These are phyloP conservation scores for Fusarium subtropicale DNA, from an alignment of 2,329 filamentous ascomycete genomes.

Conservation along the genomic window DNA sequence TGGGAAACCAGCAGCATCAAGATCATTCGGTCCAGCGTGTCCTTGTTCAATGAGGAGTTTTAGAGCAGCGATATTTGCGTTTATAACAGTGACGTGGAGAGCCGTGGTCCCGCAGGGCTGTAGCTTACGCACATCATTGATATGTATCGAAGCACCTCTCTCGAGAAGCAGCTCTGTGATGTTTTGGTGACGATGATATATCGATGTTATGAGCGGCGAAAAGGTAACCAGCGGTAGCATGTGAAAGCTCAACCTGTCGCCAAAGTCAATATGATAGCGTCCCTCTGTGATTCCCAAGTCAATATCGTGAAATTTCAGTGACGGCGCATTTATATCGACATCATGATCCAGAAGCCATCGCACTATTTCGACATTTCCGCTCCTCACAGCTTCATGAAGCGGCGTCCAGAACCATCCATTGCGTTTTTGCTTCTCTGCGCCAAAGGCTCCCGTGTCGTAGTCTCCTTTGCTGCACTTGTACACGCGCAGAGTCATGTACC, in stretches of 20 bases:
- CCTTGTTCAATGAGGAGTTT: slow-evolving; percentile 17
- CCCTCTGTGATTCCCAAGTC: slow-evolving; percentile 4
- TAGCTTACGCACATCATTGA: background rate
- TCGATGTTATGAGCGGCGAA: slow-evolving; percentile 22
- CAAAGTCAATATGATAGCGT: slow-evolving; percentile 18
- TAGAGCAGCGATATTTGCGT: slow-evolving; percentile 9
- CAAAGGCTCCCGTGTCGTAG: background rate
- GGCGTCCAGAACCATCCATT: slow-evolving; percentile 14
- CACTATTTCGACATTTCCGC: slow-evolving; percentile 10
- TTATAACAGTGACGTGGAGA: slow-evolving; percentile 22
- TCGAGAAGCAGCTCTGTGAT: slow-evolving; percentile 18
- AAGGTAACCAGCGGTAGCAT: slow-evolving; percentile 12
- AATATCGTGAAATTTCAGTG: background rate
- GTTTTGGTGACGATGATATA: background rate
- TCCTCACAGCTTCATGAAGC: background rate
- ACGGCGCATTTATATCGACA: slow-evolving; percentile 8
- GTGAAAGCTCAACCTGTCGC: slow-evolving; percentile 20
- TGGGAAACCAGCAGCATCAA: slow-evolving; percentile 21
- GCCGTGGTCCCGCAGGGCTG: slow-evolving; percentile 20
- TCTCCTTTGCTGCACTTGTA: background rate
- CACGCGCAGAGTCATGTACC: background rate
- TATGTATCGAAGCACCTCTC: slow-evolving; percentile 22
- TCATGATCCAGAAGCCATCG: slow-evolving; percentile 18
- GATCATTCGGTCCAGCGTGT: slow-evolving; percentile 23
- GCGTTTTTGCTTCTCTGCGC: background rate